phyloP scores from a whole-genome alignment of 2,329 filamentous ascomycete species.

The Cordyceps farinosa region DNA sequence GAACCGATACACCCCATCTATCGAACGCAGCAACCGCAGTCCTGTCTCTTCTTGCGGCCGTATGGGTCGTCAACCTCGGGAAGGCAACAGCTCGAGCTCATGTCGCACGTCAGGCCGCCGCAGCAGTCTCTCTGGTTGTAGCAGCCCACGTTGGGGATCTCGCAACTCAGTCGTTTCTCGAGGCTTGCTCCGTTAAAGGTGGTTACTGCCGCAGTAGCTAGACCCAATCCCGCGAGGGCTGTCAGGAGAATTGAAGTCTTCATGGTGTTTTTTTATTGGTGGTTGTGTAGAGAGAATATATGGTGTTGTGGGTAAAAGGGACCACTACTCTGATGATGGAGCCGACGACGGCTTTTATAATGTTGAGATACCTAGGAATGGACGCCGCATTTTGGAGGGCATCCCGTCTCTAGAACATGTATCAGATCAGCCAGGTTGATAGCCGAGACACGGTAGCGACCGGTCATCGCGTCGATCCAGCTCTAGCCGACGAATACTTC shows the following conservation, averaged over 20 bases:
- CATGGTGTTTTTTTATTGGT: neutral
- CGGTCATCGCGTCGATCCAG: neutral
- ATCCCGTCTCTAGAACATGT: neutral
- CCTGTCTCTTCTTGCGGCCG: neutral
- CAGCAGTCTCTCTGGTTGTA: slow-evolving; percentile 12
- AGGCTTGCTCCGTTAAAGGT: neutral
- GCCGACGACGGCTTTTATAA: neutral
- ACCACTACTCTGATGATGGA: too few species aligned
- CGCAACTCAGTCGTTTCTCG: neutral
- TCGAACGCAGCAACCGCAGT: slow-evolving; percentile 12
- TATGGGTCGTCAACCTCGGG: slow-evolving; percentile 6
- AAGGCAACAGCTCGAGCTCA: neutral
- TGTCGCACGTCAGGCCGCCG: slow-evolving; percentile 10
- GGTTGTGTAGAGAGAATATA: neutral
- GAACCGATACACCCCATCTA: neutral
- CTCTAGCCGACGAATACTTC: neutral
- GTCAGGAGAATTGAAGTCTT: neutral
- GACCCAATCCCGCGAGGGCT: neutral
- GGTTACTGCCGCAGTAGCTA: neutral
- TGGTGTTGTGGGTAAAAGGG: neutral
- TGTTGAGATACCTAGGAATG: neutral
- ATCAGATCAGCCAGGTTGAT: neutral
- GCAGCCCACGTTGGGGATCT: slow-evolving; percentile 2
- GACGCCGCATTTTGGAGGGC: neutral
- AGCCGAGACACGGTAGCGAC: neutral